Evolutionary conservation across 2,329 filamentous ascomycete species (phyloP), one percentile per base, ranked within the genome.

Genomic region (Dissoconium aciculare): DNA sequence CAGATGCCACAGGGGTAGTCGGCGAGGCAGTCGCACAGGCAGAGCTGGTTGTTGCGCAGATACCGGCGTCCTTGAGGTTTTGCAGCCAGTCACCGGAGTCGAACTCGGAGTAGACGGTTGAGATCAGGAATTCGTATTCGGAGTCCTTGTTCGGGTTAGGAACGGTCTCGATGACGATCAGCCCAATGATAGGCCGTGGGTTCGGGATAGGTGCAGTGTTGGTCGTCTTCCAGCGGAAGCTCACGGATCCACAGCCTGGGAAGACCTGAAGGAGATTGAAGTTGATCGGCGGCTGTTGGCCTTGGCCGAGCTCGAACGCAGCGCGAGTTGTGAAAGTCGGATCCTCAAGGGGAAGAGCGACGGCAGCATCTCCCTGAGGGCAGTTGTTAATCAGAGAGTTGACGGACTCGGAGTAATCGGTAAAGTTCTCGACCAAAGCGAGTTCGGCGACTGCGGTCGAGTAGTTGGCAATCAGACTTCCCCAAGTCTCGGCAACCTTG

Each of bases 301-400:
- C 41, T 35, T 52, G 49, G 11, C 48, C 50, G 15, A 36, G 34
- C 29, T 45, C 36, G 40, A 53, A 53, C 3, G 36, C 26, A 4
- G 33, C 38, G 5, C 40, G 41, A 26, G 33, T 43, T 31, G 31
- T 34, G 42, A 53, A 53, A 11, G 44, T 50, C 4, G 47, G 38
- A 10, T 31, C 30, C 14, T 43, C 34, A 13, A 49, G 42, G 10
- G 39, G 41, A n/a, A 42, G 32, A 15, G 28, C 19, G 11, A 33
- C 36, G 17, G 44, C 46, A 15, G 43, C 43, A 17, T 32, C 27
- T 23, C 47, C 46, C 35, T 48, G 46, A 3, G 46, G 44, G 31
- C 46, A 48, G 26, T 35, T 37, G 42, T 49, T 46, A 39, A 53
- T 53, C 11, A 53, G 31, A 5, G 47, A 45, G 39, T 51, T 53